A percentile compares a stretch with the other conserved stretches of the same genome.
phyloP scores from a whole-genome alignment of 495 filamentous ascomycete genomes.

The Geopyxis carbonaria region DNA sequence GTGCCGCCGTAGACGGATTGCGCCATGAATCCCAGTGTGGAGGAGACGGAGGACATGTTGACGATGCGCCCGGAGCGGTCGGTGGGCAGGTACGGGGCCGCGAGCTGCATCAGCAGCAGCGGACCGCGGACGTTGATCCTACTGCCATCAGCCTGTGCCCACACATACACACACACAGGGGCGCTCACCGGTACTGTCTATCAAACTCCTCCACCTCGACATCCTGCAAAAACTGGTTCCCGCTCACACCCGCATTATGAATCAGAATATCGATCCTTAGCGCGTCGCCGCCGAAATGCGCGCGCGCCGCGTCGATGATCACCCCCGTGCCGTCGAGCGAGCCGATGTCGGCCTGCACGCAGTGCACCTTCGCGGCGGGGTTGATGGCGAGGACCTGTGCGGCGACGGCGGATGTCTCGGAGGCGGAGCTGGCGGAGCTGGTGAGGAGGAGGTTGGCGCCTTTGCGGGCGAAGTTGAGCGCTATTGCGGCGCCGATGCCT shows the following conservation, averaged over 20 bases:
- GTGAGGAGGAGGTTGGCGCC: constrained; percentile 52
- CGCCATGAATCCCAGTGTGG: constrained; percentile 47
- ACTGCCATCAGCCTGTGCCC: background rate
- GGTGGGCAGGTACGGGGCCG: constrained; percentile 48
- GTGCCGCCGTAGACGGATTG: constrained; percentile 75
- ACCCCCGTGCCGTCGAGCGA: constrained; percentile 27
- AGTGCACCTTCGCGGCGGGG: background rate
- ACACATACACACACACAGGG: background rate
- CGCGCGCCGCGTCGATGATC: constrained; percentile 26
- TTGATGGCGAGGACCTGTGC: background rate
- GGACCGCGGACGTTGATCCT: constrained; percentile 69
- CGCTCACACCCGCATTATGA: constrained; percentile 68
- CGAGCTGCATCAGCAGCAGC: constrained; percentile 59
- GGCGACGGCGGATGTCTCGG: background rate
- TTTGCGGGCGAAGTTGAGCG: constrained; percentile 58
- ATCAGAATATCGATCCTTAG: constrained; percentile 71
- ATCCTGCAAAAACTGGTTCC: constrained; percentile 42
- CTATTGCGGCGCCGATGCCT: constrained; percentile 83
- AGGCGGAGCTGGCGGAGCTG: constrained; percentile 35
- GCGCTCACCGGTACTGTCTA: constrained; percentile 38
- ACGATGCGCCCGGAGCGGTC: constrained; percentile 66
- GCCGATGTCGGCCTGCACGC: constrained; percentile 28
- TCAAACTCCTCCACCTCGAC: constrained; percentile 45
- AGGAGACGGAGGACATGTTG: constrained; percentile 56
- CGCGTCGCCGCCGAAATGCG: constrained; percentile 18